Conservation (phyloP, 2,329 filamentous ascomycete species). For the Neonectria faginata region DNA sequence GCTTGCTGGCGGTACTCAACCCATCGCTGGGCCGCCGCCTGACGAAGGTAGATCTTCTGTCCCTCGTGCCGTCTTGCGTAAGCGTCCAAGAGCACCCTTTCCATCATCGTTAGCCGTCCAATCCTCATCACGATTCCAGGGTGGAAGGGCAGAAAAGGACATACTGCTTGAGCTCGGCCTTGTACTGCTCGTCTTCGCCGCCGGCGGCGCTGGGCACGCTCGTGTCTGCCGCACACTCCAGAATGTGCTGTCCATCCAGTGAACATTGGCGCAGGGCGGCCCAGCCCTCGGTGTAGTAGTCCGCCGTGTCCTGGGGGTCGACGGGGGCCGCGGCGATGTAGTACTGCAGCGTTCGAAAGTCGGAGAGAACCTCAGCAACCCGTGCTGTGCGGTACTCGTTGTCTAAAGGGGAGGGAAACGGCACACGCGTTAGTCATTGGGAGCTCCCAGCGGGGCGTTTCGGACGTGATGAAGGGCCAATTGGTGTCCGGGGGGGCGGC, state of each 20-base stretch:
- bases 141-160: conserved; percentile 41
- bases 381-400: conserved; percentile 70
- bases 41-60: conserved; percentile 73
- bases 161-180: conserved; percentile 72
- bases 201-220: conserved; percentile 65
- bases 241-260: conserved; percentile 72
- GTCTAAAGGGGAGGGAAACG: conserved; percentile 55
- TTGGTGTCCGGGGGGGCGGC: conserved; percentile 12
- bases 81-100: conserved; percentile 69
- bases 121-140: background rate
- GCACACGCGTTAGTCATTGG: conserved; percentile 37
- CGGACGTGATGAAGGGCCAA: conserved; percentile 15
- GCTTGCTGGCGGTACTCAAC: conserved; percentile 65
- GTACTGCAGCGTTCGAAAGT: conserved; percentile 72
- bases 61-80: conserved; percentile 71
- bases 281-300: conserved; percentile 75
- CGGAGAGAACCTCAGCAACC: conserved; percentile 71
- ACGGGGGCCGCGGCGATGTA: conserved; percentile 69
- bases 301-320: conserved; percentile 65
- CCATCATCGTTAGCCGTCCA: conserved; percentile 19
- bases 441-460: conserved; percentile 20
- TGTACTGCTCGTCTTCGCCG: conserved; percentile 69
- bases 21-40: conserved; percentile 71
- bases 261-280: conserved; percentile 70
- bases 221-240: conserved; percentile 73